These are phyloP conservation scores for Scytalidium sp. DNA, from an alignment of 2,329 filamentous ascomycete genomes.

Conservation along the genomic window DNA sequence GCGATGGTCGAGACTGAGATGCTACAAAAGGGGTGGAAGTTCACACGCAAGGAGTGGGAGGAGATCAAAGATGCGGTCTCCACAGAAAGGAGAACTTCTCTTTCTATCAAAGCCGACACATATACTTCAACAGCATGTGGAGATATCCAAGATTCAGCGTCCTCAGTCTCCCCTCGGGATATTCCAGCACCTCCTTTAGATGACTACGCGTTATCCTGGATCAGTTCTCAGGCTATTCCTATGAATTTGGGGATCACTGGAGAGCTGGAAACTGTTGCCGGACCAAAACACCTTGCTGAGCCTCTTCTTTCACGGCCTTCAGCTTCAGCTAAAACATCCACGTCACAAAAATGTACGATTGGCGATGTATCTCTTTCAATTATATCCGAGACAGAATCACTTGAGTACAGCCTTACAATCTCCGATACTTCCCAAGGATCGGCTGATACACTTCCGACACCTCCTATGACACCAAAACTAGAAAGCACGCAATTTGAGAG, in stretches of 20 bases:
- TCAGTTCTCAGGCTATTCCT: background rate
- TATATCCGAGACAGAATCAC: background rate
- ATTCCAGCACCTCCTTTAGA: background rate
- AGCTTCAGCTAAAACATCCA: background rate
- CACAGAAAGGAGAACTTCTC: no score
- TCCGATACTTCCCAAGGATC: background rate
- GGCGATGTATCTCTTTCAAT: background rate
- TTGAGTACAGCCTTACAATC: background rate
- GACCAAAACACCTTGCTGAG: background rate
- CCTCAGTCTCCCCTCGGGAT: background rate
- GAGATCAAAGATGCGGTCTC: background rate
- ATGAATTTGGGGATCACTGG: background rate
- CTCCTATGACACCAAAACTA: background rate
- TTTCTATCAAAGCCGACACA: no score
- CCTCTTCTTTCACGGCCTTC: background rate
- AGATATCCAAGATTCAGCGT: background rate
- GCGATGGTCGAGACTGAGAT: background rate
- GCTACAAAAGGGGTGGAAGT: background rate
- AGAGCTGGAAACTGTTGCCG: background rate
- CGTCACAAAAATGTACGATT: background rate
- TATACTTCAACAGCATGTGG: background rate
- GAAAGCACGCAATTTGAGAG: background rate
- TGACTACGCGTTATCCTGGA: background rate
- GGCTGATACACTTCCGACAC: background rate
- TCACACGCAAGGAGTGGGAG: background rate